Percentiles rank a stretch among this genome's conserved stretches.
phyloP scores from a whole-genome alignment of 192 early-diverging fungal genomes.

The Backusella tarrabulga region DNA sequence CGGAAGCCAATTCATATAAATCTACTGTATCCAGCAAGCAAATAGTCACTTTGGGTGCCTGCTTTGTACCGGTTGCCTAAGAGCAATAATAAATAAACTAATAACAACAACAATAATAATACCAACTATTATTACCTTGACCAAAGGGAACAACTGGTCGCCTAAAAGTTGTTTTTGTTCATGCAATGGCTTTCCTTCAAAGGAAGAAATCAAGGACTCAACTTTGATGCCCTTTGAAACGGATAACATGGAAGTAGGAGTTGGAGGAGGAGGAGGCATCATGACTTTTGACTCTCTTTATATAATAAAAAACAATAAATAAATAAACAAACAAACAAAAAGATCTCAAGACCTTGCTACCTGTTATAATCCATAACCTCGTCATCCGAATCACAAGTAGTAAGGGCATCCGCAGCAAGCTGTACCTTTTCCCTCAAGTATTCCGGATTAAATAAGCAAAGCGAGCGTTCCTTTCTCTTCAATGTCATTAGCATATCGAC shows the following conservation, averaged over 20 bases:
- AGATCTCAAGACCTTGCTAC: background rate
- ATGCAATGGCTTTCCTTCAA: conserved; percentile 33
- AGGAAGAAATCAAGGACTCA: conserved; percentile 20
- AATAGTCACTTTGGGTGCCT: conserved; percentile 40
- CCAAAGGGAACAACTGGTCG: conserved; percentile 38
- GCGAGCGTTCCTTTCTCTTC: conserved; percentile 40
- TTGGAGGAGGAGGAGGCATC: background rate
- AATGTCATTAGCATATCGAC: conserved; percentile 46
- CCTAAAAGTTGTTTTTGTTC: conserved; percentile 43
- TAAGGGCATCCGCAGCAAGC: conserved; percentile 36
- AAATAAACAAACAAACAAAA: background rate
- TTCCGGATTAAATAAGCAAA: conserved; percentile 45
- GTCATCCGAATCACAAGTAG: conserved; percentile 22
- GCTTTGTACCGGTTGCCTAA: conserved; percentile 22
- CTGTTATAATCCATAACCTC: background rate
- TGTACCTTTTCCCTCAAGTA: conserved; percentile 36
- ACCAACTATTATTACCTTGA: conserved; percentile 26
- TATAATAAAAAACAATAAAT: background rate
- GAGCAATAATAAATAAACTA: background rate
- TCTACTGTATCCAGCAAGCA: conserved; percentile 37
- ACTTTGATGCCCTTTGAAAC: conserved; percentile 19
- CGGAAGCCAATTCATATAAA: conserved; percentile 34
- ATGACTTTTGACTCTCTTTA: conserved; percentile 4
- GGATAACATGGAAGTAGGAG: background rate
- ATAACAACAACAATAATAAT: background rate